phyloP scores from a whole-genome alignment of 345 rosid genomes.

The Arabis hirsuta region DNA sequence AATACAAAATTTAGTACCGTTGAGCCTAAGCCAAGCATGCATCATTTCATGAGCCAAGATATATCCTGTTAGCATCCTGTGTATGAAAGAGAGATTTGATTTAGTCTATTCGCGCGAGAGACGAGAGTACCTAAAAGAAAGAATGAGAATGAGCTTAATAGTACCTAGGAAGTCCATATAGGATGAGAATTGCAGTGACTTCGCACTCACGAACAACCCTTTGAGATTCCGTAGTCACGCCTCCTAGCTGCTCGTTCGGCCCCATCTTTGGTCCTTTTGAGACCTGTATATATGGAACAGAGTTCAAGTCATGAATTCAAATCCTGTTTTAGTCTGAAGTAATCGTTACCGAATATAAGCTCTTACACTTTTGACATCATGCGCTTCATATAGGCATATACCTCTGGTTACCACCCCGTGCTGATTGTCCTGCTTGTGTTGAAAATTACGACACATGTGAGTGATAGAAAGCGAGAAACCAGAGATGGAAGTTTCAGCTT shows the following conservation, averaged over 20 bases:
- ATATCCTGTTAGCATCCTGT: slow-evolving; percentile 88
- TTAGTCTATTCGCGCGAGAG: not conserved
- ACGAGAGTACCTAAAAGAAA: not conserved
- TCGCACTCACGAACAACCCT: slow-evolving; percentile 68
- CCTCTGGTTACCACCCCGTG: slow-evolving; percentile 89
- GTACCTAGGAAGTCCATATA: slow-evolving; percentile 95
- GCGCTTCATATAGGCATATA: slow-evolving; percentile 92
- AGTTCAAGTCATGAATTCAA: slow-evolving; percentile 13
- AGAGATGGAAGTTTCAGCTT: slow-evolving; percentile 8
- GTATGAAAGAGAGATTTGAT: not conserved
- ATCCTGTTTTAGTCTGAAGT: not conserved
- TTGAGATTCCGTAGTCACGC: slow-evolving; percentile 65
- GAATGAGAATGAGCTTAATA: not conserved
- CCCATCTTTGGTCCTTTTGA: slow-evolving; percentile 55
- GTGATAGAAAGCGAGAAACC: not conserved
- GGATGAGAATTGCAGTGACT: slow-evolving; percentile 92
- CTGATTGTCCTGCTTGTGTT: slow-evolving; percentile 64
- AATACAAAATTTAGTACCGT: slow-evolving; percentile 39
- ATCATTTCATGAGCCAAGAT: slow-evolving; percentile 97
- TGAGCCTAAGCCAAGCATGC: slow-evolving; percentile 96
- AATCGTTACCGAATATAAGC: not conserved
- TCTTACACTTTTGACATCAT: slow-evolving; percentile 68
- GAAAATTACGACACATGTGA: slow-evolving; percentile 12
- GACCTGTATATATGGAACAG: slow-evolving; percentile 54
- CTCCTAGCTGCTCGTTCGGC: slow-evolving; percentile 49